These are phyloP conservation scores for Septoria petroselini DNA, from an alignment of 2,329 filamentous ascomycete species.

Conservation along the genomic window DNA sequence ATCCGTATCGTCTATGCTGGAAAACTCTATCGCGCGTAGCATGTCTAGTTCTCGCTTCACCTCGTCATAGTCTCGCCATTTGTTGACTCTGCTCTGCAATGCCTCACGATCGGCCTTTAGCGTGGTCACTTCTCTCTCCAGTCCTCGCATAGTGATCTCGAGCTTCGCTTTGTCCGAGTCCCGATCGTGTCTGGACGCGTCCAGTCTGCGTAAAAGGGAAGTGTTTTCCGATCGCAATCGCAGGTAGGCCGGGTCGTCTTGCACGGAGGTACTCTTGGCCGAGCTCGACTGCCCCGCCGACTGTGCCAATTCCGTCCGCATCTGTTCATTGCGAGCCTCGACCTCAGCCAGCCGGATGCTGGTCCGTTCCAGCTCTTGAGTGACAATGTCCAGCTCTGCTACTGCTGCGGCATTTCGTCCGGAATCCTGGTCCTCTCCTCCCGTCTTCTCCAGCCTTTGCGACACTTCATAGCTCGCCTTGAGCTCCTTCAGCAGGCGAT, in stretches of 20 bases:
- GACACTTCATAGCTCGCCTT: slow-evolving; percentile 97
- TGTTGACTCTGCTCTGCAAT: slow-evolving; percentile 76
- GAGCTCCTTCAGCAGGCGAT: slow-evolving; percentile 85
- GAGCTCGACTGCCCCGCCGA: slow-evolving; percentile 70
- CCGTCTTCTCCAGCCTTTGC: slow-evolving; percentile 75
- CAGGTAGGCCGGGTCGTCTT: slow-evolving; percentile 87
- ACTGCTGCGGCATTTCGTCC: slow-evolving; percentile 67
- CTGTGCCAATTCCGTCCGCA: slow-evolving; percentile 86
- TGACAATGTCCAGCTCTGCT: slow-evolving; percentile 90
- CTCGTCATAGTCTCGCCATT: slow-evolving; percentile 92
- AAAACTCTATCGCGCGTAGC: slow-evolving; percentile 92
- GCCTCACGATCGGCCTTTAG: slow-evolving; percentile 77
- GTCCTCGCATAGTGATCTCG: slow-evolving; percentile 69
- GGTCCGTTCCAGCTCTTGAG: slow-evolving; percentile 85
- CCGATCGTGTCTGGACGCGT: slow-evolving; percentile 77
- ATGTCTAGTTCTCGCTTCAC: slow-evolving; percentile 95
- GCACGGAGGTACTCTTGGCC: slow-evolving; percentile 60
- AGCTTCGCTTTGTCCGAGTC: slow-evolving; percentile 74
- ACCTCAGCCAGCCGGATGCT: slow-evolving; percentile 83
- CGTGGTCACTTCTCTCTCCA: slow-evolving; percentile 73
- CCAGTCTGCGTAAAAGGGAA: slow-evolving; percentile 81
- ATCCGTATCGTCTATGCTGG: slow-evolving; percentile 72
- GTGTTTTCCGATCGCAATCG: slow-evolving; percentile 91
- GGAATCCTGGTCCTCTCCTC: slow-evolving; percentile 55
- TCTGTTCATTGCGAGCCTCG: slow-evolving; percentile 88